Evolutionary conservation across 768 basidiomycete genomes (phyloP), one percentile per base, ranked within the genome.

Genomic region (Russula brevipes): DNA sequence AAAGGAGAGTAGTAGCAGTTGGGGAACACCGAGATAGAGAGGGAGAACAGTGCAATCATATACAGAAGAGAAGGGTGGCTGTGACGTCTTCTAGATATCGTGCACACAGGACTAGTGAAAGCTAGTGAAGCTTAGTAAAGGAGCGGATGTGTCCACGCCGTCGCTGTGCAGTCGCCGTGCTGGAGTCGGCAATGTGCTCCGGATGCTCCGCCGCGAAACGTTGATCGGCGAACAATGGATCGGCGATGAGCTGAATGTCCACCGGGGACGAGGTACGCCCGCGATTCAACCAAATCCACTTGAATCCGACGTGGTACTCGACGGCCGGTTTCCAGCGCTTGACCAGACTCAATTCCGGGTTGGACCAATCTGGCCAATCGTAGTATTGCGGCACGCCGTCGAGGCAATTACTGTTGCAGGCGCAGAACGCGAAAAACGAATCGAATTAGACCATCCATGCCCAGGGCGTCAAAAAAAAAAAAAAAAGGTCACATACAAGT

Each of bases 221-320:
- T 63, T 80, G 73, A 63, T 82, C 80, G 1, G 77, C 78, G 58
- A 81, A 81, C 14, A 69, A 60, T 17, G 79, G 71, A 51, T 78
- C 67, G 7, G 68, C 38, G n/a, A 76, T 36, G n/a, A 71, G 73
- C 61, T 73, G 65, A 36, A 78, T 71, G 35, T 75, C 71, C 36
- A 80, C 47, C 2, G 70, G 70, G n/a, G 65, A 67, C 42, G 60
- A 56, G 0, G 36, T 54, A 4, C 52, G 54, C 30, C 64, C 68
- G 31, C 72, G 69, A 66, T 81, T 81, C 35, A 81, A 69, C 80
- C 80, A 81, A 19, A 81, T 74, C 80, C 80, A 81, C 65, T 81
- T 82, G 70, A 73, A 79, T 4, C 80, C 79, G 44, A 73, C 71
- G 66, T 81, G 80, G 66, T 79, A 80, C 39, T 71, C 68, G n/a